Conservation (phyloP, 345 rosid genomes). For the Rhodamnia argentea region DNA sequence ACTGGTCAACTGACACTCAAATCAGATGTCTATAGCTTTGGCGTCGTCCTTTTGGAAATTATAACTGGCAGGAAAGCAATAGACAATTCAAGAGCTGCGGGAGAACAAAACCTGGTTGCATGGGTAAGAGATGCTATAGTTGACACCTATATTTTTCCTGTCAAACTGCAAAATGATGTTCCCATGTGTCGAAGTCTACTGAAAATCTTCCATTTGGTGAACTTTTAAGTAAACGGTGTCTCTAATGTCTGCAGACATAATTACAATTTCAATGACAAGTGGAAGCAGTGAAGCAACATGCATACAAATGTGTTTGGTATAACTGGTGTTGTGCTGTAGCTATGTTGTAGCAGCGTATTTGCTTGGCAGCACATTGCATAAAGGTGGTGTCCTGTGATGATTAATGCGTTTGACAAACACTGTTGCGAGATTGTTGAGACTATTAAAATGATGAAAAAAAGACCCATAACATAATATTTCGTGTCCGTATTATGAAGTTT, state of each 20-base stretch:
- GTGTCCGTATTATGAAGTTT: too few species aligned
- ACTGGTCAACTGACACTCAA: conserved; percentile 82
- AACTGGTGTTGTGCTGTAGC: background rate
- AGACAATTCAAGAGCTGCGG: conserved; percentile 47
- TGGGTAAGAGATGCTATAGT: conserved; percentile 44
- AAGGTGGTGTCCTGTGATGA: background rate
- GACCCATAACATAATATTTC: too few species aligned
- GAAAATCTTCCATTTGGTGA: background rate
- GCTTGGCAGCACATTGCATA: background rate
- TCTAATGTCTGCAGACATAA: background rate
- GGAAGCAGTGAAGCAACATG: background rate
- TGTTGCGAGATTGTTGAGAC: background rate
- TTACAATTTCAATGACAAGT: background rate
- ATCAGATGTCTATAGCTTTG: conserved; percentile 84
- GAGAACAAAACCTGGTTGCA: conserved; percentile 80
- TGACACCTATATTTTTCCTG: background rate
- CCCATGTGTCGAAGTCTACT: background rate
- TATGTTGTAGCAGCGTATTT: background rate
- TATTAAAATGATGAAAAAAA: too few species aligned
- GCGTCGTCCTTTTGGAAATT: conserved; percentile 85
- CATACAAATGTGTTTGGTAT: background rate
- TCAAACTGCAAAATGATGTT: background rate
- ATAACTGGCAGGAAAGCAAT: conserved; percentile 86
- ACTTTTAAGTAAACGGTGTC: background rate
- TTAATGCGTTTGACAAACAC: background rate